Base-by-base conservation (phyloP, 2,329 filamentous ascomycete genomes). In the Ceratocystis huliohia region DNA sequence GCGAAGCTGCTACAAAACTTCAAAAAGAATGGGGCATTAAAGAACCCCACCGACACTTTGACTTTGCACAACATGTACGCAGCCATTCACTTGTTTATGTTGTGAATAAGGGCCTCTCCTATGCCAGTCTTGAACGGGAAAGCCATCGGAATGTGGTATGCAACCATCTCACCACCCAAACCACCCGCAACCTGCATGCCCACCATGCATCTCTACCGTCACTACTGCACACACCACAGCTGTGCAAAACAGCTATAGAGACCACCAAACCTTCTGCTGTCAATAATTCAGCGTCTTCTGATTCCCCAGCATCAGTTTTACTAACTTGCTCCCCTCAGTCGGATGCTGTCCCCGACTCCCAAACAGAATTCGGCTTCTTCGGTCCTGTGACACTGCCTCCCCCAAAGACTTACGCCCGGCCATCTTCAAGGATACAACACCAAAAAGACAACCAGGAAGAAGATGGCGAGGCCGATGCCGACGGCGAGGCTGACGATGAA, bases 11-110 rank as follows among this genome's bases (percentile, higher is more conserved):
- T 65, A 81, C 83, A 76, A 85, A 85, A 73, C 82, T 87, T 71
- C 84, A 86, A 72, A 86, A 86, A 74, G 84, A 87, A 77, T 87
- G 84, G 84, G 81, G 84, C 75, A 77, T 85, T 70, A 77, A 80
- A 72, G 79, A 83, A 74, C 84, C 84, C 71, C 83, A 86, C 73
- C 80, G 80, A 72, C 78, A 85, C 68, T 82, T 87, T 69, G 78
- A 81, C 68, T 87, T 87, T 75, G 84, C 84, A 73, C 81, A 80
- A 72, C 80, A 86, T 75, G 83, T 87, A 74, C 81, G 84, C 74
- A 82, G 80, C 71, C 83, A 86, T 76, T 83, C 84, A 70, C 78
- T 87, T 72, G 82, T 87, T 67, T 80, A 80, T 68, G 77, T 85
- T 69, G 75, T 87, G 70, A 86, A 87, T 75, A 82, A 83, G 75